Evolutionary conservation across 805 yeast species (phyloP).

Genomic region (Groenewaldozyma salmanticensis): DNA sequence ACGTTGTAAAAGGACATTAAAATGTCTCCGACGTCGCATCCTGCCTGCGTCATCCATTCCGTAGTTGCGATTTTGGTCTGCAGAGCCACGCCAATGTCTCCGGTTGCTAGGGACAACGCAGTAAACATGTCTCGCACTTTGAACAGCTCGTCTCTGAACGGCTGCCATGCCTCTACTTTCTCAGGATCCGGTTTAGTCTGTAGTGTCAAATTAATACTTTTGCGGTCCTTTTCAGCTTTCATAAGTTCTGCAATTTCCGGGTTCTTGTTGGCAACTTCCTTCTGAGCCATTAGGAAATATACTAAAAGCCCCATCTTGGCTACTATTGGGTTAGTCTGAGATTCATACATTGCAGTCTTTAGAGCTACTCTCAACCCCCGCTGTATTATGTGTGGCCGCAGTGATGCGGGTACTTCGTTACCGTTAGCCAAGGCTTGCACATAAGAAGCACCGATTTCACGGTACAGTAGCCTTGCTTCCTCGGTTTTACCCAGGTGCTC

Average conservation of each 20-base stretch:
- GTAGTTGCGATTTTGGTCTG: slow-evolving; percentile 53
- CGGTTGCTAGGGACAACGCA: slow-evolving; percentile 57
- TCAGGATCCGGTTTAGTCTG: slow-evolving; percentile 8
- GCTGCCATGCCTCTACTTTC: slow-evolving; percentile 28
- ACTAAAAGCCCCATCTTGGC: slow-evolving; percentile 50
- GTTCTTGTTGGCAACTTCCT: slow-evolving; percentile 38
- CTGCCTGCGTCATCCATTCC: slow-evolving; percentile 66
- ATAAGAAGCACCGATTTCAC: slow-evolving; percentile 54
- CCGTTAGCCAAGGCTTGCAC: slow-evolving; percentile 39
- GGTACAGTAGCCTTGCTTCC: slow-evolving; percentile 59
- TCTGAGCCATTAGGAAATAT: slow-evolving; percentile 57
- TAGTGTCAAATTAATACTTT: slow-evolving; percentile 9
- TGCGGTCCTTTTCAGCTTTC: slow-evolving; percentile 11
- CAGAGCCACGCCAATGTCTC: slow-evolving; percentile 55
- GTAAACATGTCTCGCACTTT: slow-evolving; percentile 67
- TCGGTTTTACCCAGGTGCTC: slow-evolving; percentile 53
- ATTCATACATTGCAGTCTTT: slow-evolving; percentile 49
- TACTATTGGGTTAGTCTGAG: slow-evolving; percentile 36
- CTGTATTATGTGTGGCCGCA: slow-evolving; percentile 52
- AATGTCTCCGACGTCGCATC: slow-evolving; percentile 54
- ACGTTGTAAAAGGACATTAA: slow-evolving; percentile 54
- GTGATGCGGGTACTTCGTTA: slow-evolving; percentile 29
- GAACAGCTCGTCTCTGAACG: slow-evolving; percentile 69
- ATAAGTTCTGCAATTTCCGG: slow-evolving; percentile 20
- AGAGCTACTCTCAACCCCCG: slow-evolving; percentile 62